These are phyloP conservation scores for Priceomyces castillae DNA, from an alignment of 805 yeast genomes.

Conservation along the genomic window DNA sequence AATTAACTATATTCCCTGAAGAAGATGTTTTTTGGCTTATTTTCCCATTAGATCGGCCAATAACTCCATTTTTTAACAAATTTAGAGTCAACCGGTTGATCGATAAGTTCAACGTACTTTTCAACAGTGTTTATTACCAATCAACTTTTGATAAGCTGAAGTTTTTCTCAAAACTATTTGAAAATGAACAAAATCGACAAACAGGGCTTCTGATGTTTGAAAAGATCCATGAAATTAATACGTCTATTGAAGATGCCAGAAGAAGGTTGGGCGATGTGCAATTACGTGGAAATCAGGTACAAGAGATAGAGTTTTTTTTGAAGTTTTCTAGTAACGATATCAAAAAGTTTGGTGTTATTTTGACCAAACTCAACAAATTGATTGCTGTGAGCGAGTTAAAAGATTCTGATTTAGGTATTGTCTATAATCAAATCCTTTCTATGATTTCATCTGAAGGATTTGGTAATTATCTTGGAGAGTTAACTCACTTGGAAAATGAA, in stretches of 20 bases:
- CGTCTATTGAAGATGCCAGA: constrained; percentile 18
- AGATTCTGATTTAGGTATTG: constrained; percentile 26
- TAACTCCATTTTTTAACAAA: constrained; percentile 39
- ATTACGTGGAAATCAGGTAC: constrained; percentile 20
- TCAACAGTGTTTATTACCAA: constrained; percentile 39
- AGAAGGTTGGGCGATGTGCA: constrained; percentile 24
- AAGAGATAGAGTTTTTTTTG: constrained; percentile 47
- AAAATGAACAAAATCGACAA: constrained; percentile 10
- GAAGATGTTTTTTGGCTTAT: constrained; percentile 21
- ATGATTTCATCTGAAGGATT: background rate
- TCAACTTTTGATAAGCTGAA: background rate
- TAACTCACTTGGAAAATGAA: constrained; percentile 1
- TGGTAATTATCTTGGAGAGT: no score
- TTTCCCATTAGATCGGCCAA: constrained; percentile 24
- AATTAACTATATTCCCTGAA: constrained; percentile 19
- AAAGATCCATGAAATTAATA: constrained; percentile 23
- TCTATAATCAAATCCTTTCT: constrained; percentile 15
- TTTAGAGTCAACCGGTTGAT: constrained; percentile 47
- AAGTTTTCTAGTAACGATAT: constrained; percentile 47
- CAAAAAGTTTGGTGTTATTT: constrained; percentile 20
- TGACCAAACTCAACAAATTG: constrained; percentile 37
- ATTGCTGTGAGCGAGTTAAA: constrained; percentile 33
- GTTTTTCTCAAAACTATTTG: constrained; percentile 9
- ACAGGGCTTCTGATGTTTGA: constrained; percentile 29
- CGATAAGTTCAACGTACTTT: constrained; percentile 46